These are phyloP conservation scores for Moesziomyces sp. DNA, from an alignment of 1,284 basidiomycete species.

Conservation along the genomic window DNA sequence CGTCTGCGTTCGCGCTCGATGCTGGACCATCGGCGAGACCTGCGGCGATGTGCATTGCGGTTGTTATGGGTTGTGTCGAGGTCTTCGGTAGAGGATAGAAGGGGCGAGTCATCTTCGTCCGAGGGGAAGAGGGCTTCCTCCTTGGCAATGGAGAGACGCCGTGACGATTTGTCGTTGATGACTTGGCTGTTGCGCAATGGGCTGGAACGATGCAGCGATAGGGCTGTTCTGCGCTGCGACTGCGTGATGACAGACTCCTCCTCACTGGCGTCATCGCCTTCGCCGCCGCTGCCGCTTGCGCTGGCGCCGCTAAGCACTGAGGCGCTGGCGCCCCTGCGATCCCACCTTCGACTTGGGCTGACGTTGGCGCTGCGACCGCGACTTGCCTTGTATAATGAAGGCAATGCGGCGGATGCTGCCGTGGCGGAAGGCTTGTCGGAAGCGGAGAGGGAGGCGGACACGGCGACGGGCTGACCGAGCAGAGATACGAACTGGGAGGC, in stretches of 20 bases:
- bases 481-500: constrained; percentile 35
- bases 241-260: constrained; percentile 2
- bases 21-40: constrained; percentile 45
- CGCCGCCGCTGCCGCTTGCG: constrained; percentile 44
- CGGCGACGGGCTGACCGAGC: constrained; percentile 24
- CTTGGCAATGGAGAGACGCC: constrained; percentile 22
- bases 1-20: constrained; percentile 46
- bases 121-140: constrained; percentile 44
- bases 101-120: constrained; percentile 40
- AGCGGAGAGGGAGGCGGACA: constrained; percentile 33
- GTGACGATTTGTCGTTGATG: constrained; percentile 6
- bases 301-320: constrained; percentile 44
- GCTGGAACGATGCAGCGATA: neutral
- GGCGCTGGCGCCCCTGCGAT: constrained; percentile 49
- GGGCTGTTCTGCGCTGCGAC: neutral
- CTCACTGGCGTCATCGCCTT: constrained; percentile 30
- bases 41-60: constrained; percentile 2
- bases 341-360: constrained; percentile 52
- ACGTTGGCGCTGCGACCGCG: constrained; percentile 51
- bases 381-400: constrained; percentile 45
- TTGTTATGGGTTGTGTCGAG: neutral
- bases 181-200: neutral
- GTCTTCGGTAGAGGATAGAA: constrained; percentile 21
- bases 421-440: constrained; percentile 24
- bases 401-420: constrained; percentile 28